Conservation (phyloP, 306 rosid genomes). For the Cucumis hystrix region DNA sequence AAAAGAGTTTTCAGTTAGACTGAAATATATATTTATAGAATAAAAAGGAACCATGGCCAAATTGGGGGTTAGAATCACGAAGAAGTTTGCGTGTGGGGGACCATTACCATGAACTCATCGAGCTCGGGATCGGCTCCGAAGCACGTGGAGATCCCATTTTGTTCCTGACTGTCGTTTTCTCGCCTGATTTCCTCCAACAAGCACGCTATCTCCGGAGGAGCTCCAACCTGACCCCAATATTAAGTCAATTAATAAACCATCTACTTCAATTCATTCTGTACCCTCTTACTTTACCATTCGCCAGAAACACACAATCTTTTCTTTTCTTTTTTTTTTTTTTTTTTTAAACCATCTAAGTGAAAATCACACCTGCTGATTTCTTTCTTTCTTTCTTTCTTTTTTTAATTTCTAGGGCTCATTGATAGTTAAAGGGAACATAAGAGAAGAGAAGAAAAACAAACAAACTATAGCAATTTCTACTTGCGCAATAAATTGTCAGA, state of each 20-base stretch:
- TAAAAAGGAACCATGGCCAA: neutral
- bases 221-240: constrained; percentile 54
- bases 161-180: constrained; percentile 45
- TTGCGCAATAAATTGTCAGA: neutral
- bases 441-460: neutral
- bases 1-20: neutral
- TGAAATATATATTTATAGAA: neutral
- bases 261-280: neutral
- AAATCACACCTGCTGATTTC: neutral
- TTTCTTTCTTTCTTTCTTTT: neutral
- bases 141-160: constrained; percentile 63
- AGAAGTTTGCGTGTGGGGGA: constrained; percentile 1
- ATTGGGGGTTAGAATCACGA: neutral
- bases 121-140: constrained; percentile 98
- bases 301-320: neutral
- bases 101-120: constrained; percentile 83
- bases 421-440: neutral
- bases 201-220: constrained; percentile 77
- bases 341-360: neutral
- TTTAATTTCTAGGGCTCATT: neutral
- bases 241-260: too few species aligned
- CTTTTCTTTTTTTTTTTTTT: neutral
- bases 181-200: constrained; percentile 68
- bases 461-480: neutral
- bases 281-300: neutral